Base-by-base conservation (phyloP, 2,329 filamentous ascomycete genomes). In the Lasiodiplodia hormozganensis region DNA sequence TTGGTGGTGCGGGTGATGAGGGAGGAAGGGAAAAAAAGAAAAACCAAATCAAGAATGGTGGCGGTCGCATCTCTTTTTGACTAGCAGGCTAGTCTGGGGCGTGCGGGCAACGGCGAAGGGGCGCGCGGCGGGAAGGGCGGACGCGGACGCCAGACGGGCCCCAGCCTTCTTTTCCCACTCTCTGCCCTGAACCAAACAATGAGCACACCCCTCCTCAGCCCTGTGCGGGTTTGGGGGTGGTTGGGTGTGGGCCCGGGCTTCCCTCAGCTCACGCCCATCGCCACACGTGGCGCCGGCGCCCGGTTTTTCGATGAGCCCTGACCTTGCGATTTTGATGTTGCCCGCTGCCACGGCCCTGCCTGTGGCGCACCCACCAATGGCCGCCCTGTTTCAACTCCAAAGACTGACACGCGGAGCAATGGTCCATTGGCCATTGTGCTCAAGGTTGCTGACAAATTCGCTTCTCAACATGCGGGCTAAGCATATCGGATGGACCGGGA, bases 241-340 rank as follows among this genome's bases (percentile, higher is more conserved):
- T 40, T 36, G 21, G 54, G 36, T 23, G 54, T 40, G 54, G 54
- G 54, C 54, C 54, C 54, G 14, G 10, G 53, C 21, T 31, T 57
- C 54, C 52, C 43, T 57, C 54, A 57, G 54, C 54, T 57, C 54
- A 53, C 51, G 34, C 31, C 31, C 53, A 23, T 12, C 38, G 54
- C 34, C 31, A 38, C 54, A 56, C n/a, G 54, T 57, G 54, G 54
- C 54, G 54, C 54, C 52, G 18, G 43, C 40, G 14, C 40, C 40
- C 40, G 5, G 40, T 21, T 18, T 47, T 18, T 43, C 18, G 43
- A 47, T 47, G 54, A 34, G 54, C 54, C 54, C 21, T 57, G 54
- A 57, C 54, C 31, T 34, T 28, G 25, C 28, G 8, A 18, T 7
- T 56, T 3, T 57, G 54, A n/a, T 57, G 54, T 38, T 34, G 31